A percentile compares a stretch with the other conserved stretches of the same genome.
phyloP scores from a whole-genome alignment of 1,139 yeast genomes.

The Suhomyces anneliseae region DNA sequence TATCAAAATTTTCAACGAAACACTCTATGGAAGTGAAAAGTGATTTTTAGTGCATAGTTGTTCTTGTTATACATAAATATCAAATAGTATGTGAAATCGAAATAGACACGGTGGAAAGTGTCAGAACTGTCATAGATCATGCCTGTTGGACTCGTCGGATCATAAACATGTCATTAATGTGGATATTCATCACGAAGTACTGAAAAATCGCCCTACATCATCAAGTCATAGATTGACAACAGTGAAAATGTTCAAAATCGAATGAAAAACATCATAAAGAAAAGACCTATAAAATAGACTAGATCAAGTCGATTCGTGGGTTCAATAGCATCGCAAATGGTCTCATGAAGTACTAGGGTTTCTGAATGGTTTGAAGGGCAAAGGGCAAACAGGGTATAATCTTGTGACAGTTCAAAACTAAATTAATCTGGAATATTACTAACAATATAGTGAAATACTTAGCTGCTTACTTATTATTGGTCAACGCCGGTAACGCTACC shows the following conservation, averaged over 20 bases:
- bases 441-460: constrained; percentile 54
- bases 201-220: not conserved
- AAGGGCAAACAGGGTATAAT: too few relatives aligned
- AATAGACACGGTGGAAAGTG: not conserved
- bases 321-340: too few relatives aligned
- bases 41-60: constrained; percentile 9
- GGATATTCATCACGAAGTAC: not conserved
- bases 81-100: constrained; percentile 10
- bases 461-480: constrained; percentile 69
- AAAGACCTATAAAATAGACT: too few relatives aligned
- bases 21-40: constrained; percentile 6
- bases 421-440: constrained; percentile 9
- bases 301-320: too few relatives aligned
- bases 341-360: too few relatives aligned
- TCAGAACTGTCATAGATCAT: not conserved
- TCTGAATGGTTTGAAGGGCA: too few relatives aligned
- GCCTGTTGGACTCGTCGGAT: not conserved
- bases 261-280: too few relatives aligned
- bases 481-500: constrained; percentile 65
- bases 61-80: constrained; percentile 10
- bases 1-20: constrained; percentile 9
- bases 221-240: too few relatives aligned
- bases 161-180: not conserved
- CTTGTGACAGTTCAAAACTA: not conserved
- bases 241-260: too few relatives aligned